phyloP scores from a whole-genome alignment of 2,329 filamentous ascomycete species.

The Fusarium odoratissimum region DNA sequence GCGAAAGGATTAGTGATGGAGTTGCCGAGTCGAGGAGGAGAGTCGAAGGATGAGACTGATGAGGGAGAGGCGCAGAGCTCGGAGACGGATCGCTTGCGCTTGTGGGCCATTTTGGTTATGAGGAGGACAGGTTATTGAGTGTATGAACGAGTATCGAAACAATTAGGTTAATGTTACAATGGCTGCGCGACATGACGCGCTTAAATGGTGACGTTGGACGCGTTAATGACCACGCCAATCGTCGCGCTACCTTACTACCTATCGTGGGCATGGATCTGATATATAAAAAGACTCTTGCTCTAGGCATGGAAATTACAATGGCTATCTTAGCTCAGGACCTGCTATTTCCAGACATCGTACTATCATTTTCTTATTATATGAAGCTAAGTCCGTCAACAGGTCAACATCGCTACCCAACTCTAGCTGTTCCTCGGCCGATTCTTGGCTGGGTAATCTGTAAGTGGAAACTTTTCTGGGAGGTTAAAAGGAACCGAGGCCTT shows the following conservation, averaged over 20 bases:
- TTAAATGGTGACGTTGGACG: conserved; percentile 9
- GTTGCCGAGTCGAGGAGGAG: conserved; percentile 48
- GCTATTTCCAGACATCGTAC: too few species aligned
- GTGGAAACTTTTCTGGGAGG: too few species aligned
- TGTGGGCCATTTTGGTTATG: conserved; percentile 57
- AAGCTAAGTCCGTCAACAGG: too few species aligned
- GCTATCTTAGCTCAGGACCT: too few species aligned
- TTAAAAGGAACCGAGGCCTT: too few species aligned
- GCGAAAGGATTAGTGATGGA: conserved; percentile 48
- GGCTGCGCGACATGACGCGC: conserved; percentile 38
- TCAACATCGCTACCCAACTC: too few species aligned
- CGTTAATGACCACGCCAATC: conserved; percentile 14
- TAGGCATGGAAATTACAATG: too few species aligned
- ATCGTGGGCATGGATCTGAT: too few species aligned
- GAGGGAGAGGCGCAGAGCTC: conserved; percentile 63
- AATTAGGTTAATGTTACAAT: not conserved
- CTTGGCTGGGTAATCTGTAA: too few species aligned
- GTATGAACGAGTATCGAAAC: not conserved
- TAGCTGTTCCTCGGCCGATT: too few species aligned
- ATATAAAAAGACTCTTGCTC: too few species aligned
- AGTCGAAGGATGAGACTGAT: conserved; percentile 57
- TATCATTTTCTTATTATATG: too few species aligned
- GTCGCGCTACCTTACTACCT: not conserved
- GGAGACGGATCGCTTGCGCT: conserved; percentile 72
- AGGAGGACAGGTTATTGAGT: rapidly evolving